A percentile compares a stretch with the other conserved stretches of the same genome.
phyloP scores from a whole-genome alignment of 495 filamentous ascomycete species.

The Hypoxylon crocopeplum region DNA sequence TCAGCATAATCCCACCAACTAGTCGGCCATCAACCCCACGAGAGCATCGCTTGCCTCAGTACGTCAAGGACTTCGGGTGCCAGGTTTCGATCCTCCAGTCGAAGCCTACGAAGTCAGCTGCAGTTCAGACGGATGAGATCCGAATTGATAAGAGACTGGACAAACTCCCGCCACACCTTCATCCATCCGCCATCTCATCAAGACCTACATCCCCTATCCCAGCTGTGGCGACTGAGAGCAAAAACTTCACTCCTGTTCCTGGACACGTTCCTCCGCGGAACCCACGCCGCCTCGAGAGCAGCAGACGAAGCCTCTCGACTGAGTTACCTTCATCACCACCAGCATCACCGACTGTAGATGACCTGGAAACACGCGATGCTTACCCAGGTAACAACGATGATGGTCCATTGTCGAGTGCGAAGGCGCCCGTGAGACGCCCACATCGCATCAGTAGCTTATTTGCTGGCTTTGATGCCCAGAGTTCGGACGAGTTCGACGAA shows the following conservation, averaged over 20 bases:
- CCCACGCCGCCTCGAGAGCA: conserved; percentile 55
- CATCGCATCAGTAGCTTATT: conserved; percentile 83
- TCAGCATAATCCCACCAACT: conserved; percentile 65
- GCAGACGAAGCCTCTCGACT: conserved; percentile 49
- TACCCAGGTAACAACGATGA: conserved; percentile 88
- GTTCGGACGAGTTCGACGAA: conserved; percentile 64
- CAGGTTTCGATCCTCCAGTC: conserved; percentile 54
- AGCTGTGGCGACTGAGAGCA: conserved; percentile 40
- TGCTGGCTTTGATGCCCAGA: conserved; percentile 73
- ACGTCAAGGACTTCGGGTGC: conserved; percentile 63
- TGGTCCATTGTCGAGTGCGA: conserved; percentile 70
- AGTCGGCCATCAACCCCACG: conserved; percentile 60
- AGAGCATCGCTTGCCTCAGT: conserved; percentile 59
- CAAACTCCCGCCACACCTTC: conserved; percentile 77
- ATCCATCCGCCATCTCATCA: conserved; percentile 72
- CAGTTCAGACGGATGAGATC: conserved; percentile 91
- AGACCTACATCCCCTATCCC: conserved; percentile 58
- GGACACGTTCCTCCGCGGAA: conserved; percentile 60
- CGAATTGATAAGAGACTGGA: conserved; percentile 74
- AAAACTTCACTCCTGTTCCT: conserved; percentile 57
- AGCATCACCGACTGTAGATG: conserved; percentile 26
- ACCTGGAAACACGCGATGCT: conserved; percentile 61
- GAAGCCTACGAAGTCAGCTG: conserved; percentile 64
- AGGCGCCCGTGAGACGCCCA: conserved; percentile 68
- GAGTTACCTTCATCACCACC: conserved; percentile 58